Evolutionary conservation across 1,139 yeast species (phyloP), one percentile per base, ranked within the genome.

Genomic region (Lodderomyces beijingensis): DNA sequence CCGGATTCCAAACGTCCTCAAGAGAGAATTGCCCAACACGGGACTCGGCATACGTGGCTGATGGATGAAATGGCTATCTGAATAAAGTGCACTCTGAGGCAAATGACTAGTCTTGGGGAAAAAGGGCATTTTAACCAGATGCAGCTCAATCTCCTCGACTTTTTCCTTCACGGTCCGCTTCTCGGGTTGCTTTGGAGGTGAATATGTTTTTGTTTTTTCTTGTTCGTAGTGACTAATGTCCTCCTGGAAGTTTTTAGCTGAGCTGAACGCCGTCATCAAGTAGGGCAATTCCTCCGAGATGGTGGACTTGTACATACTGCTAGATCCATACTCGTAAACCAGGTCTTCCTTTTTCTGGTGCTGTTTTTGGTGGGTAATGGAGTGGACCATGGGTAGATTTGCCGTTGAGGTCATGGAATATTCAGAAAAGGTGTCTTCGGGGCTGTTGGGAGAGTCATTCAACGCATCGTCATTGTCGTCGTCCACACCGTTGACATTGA

Each of bases 181-280:
- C 16, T n/a, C 6, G 17, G 20, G 19, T 27, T 15, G 22, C 27
- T 10, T 22, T 19, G 20, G 31, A n/a, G n/a, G n/a, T 30, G 16
- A 28, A 24, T 21, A 33, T 31, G 12, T 32, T 17, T 14, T 37
- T 30, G 3, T 23, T 10, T 10, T 23, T 23, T 38, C 41, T 27
- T 36, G 35, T 28, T 32, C 36, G 25, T 39, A 37, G 39, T 64
- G 70, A 32, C 55, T 57, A 4, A 74, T 57, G 40, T 74, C 79
- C 42, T 69, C 71, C 40, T 71, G 75, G 11, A 71, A 60, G 24
- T 65, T 66, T 39, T 62, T 67, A 2, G 77, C 79, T 42, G 70
- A 69, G 40, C 70, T 66, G 41, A 76, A 77, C n/a, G 80, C 82
- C 11, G 70, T 55, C 71, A 76, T 61, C 43, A 77, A 55, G 41